These are phyloP conservation scores for Vigna nakashimae DNA, from an alignment of 306 rosid genomes.

Conservation along the genomic window DNA sequence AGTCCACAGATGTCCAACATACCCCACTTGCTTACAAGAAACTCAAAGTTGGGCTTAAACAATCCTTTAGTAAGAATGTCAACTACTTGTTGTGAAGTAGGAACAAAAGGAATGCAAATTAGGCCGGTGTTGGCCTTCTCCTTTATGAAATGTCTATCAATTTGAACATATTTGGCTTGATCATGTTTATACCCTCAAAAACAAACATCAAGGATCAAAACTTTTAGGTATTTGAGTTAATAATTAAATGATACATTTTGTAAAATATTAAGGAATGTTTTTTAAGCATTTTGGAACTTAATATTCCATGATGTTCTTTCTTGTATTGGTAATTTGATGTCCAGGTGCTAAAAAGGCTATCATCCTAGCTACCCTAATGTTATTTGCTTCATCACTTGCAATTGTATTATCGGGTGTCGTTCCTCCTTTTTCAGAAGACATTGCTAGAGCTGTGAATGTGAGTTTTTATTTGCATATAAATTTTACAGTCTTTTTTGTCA, in stretches of 20 bases:
- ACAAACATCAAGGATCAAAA: background rate
- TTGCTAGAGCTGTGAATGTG: constrained; percentile 88
- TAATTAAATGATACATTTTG: constrained; percentile 9
- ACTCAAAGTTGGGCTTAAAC: too few species aligned
- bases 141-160: too few species aligned
- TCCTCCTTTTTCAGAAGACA: constrained; percentile 82
- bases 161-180: too few species aligned
- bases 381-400: constrained; percentile 69
- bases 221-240: background rate
- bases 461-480: constrained; percentile 32
- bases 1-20: too few species aligned
- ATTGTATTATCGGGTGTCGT: constrained; percentile 60
- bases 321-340: constrained; percentile 44
- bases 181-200: background rate
- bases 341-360: constrained; percentile 73
- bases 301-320: constrained; percentile 5
- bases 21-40: too few species aligned
- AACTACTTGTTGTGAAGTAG: too few species aligned
- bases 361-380: constrained; percentile 60
- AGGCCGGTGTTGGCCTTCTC: too few species aligned
- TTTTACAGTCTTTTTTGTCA: background rate
- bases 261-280: constrained; percentile 14
- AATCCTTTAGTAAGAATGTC: too few species aligned
- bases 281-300: background rate
- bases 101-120: too few species aligned